A percentile compares a stretch with the other conserved stretches of the same genome.
Evolutionary conservation across 2,329 filamentous ascomycete genomes (phyloP).

Genomic region (Nemania bipapillata): DNA sequence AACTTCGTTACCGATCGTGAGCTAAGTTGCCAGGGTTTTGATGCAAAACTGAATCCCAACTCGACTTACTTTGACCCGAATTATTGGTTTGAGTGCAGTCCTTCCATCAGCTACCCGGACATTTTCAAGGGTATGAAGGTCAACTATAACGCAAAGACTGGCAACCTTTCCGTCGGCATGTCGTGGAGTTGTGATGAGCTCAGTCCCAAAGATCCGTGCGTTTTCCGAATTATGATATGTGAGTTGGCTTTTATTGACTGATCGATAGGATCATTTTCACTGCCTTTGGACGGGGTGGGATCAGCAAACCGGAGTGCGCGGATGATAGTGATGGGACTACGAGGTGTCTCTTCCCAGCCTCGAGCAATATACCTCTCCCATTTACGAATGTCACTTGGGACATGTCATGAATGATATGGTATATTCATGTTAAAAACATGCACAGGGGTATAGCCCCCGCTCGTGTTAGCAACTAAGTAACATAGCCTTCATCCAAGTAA

Average conservation of each 20-base stretch:
- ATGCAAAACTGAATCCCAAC: slow-evolving; percentile 14
- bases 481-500: too few relatives aligned
- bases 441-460: too few relatives aligned
- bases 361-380: slow-evolving; percentile 11
- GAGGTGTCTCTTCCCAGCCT: slow-evolving; percentile 8
- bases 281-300: neutral
- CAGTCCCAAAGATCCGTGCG: neutral
- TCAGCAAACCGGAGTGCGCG: slow-evolving; percentile 15
- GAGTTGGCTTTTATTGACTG: neutral
- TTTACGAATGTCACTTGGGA: slow-evolving; percentile 18
- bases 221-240: neutral
- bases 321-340: slow-evolving; percentile 19
- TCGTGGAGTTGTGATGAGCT: slow-evolving; percentile 19
- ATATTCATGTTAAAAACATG: neutral
- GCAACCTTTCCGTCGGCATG: slow-evolving; percentile 3
- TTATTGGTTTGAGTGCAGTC: slow-evolving; percentile 17
- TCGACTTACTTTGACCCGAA: slow-evolving; percentile 6
- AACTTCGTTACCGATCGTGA: slow-evolving; percentile 3
- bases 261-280: slow-evolving; percentile 9
- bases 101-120: neutral
- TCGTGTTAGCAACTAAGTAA: too few relatives aligned
- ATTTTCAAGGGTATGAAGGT: neutral
- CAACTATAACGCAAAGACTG: slow-evolving; percentile 14
- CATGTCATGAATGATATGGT: neutral
- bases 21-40: slow-evolving; percentile 2